Evolutionary conservation across 306 rosid genomes (phyloP).

Genomic region (Lagenaria siceraria): DNA sequence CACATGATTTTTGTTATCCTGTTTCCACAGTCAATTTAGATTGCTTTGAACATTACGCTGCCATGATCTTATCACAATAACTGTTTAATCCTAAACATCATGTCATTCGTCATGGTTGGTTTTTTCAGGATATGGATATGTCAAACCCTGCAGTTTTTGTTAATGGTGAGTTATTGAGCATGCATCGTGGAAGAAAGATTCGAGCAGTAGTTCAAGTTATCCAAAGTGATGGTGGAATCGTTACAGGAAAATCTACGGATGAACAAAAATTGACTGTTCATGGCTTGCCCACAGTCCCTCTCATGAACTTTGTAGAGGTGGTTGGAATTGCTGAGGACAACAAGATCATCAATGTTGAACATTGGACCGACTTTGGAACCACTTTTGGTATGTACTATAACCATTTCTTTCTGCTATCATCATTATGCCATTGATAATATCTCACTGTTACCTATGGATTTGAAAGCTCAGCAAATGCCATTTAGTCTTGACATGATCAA

Average conservation of each 20-base stretch:
- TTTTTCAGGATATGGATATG: constrained; percentile 59
- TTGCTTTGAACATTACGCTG: background rate
- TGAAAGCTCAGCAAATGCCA: background rate
- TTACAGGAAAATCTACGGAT: constrained; percentile 68
- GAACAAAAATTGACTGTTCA: constrained; percentile 50
- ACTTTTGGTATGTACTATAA: constrained; percentile 39
- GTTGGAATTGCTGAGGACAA: constrained; percentile 71
- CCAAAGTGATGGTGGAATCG: constrained; percentile 34
- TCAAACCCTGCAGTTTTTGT: constrained; percentile 72
- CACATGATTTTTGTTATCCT: background rate
- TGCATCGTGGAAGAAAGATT: constrained; percentile 56
- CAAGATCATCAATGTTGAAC: constrained; percentile 55
- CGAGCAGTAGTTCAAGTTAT: constrained; percentile 65
- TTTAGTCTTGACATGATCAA: background rate
- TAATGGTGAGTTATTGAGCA: constrained; percentile 50
- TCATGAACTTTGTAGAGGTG: constrained; percentile 65
- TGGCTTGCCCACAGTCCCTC: constrained; percentile 41
- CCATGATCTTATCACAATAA: background rate
- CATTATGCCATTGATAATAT: background rate
- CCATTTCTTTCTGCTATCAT: background rate
- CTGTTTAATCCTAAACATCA: background rate
- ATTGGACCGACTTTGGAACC: constrained; percentile 81
- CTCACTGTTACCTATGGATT: background rate
- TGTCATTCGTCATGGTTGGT: background rate
- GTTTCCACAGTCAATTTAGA: background rate